These are phyloP conservation scores for Fusarium duplospermum DNA, from an alignment of 2,329 filamentous ascomycete species.

Conservation along the genomic window DNA sequence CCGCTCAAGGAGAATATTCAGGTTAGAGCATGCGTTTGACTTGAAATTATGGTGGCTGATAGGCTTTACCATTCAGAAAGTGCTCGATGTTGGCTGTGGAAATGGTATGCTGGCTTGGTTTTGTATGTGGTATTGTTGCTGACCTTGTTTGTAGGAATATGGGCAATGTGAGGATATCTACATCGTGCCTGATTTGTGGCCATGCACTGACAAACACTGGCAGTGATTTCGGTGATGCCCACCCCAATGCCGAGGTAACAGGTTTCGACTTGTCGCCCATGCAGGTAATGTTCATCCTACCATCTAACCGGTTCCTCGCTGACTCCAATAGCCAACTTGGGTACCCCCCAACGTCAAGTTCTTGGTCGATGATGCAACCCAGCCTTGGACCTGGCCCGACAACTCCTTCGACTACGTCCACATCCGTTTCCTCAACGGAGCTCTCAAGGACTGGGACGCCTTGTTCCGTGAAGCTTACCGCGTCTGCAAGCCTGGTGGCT, in stretches of 20 bases:
- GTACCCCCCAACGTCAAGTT: slow-evolving; percentile 5
- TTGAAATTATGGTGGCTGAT: not conserved
- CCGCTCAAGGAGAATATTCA: not conserved
- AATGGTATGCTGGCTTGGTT: not conserved
- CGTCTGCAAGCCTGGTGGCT: slow-evolving; percentile 14
- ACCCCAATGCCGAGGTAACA: slow-evolving; percentile 7
- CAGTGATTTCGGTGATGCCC: slow-evolving; percentile 11
- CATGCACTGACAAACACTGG: not conserved
- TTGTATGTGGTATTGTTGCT: not conserved
- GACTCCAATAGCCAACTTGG: not conserved
- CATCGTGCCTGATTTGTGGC: not conserved
- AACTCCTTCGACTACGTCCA: slow-evolving; percentile 7
- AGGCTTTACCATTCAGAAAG: not conserved
- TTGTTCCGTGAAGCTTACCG: slow-evolving; percentile 7
- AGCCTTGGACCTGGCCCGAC: not conserved
- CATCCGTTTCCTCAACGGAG: not conserved
- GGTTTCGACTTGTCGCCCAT: slow-evolving; percentile 1
- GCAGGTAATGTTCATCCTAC: not conserved
- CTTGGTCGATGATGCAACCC: slow-evolving; percentile 4
- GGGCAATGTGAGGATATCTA: not conserved
- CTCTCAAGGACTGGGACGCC: not conserved
- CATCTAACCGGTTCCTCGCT: not conserved
- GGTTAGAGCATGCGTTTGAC: not conserved
- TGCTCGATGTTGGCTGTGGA: not conserved
- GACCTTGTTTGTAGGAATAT: slow-evolving; percentile 1